Conservation (phyloP, 2,329 filamentous ascomycete genomes). For the Cladophialophora exuberans region DNA sequence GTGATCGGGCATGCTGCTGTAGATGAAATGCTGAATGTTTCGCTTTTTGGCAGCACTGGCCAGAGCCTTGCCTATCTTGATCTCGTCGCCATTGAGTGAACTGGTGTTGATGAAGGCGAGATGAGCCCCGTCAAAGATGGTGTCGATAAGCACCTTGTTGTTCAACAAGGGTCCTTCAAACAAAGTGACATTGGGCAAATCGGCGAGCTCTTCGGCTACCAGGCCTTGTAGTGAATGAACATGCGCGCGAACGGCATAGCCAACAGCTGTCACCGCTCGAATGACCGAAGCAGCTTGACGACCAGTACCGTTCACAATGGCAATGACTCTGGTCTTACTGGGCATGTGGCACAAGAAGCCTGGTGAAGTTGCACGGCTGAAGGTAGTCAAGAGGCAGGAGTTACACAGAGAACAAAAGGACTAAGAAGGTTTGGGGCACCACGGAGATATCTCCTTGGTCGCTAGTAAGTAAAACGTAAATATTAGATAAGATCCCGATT, state of each 20-base stretch:
- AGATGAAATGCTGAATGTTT: constrained; percentile 83
- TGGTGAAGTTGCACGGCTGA: not conserved
- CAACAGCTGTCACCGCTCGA: constrained; percentile 88
- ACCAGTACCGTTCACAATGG: constrained; percentile 93
- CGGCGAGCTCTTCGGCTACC: constrained; percentile 82
- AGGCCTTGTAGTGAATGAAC: constrained; percentile 84
- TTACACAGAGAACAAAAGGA: no score
- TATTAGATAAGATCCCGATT: not conserved
- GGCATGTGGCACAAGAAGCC: constrained; percentile 28
- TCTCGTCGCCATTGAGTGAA: constrained; percentile 86
- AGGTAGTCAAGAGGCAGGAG: no score
- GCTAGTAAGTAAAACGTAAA: not conserved
- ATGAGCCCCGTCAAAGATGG: constrained; percentile 81
- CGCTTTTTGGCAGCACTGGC: constrained; percentile 86
- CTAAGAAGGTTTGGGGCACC: no score
- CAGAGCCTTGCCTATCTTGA: constrained; percentile 82
- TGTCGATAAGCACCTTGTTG: constrained; percentile 71
- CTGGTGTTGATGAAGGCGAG: constrained; percentile 98
- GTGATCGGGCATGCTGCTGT: constrained; percentile 97
- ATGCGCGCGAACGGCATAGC: constrained; percentile 91
- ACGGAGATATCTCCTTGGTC: no score
- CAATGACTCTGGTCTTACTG: constrained; percentile 69
- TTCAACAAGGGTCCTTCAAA: constrained; percentile 69
- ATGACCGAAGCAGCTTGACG: constrained; percentile 95
- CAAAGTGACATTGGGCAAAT: constrained; percentile 78